Base-by-base conservation (phyloP, 768 basidiomycete species). In the Phaeotremella fagi region DNA sequence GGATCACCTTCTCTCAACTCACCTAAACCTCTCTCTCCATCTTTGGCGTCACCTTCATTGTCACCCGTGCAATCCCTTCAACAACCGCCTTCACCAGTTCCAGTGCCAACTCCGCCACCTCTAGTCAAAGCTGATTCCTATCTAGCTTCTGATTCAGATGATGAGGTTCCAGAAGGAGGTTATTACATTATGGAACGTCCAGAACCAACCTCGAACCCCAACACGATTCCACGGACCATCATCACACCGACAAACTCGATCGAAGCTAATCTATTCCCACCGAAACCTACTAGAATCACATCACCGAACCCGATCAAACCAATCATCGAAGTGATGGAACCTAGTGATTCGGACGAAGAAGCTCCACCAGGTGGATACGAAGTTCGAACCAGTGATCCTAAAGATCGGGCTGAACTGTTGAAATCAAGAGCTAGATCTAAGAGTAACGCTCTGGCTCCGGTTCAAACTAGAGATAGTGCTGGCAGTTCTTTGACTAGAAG, bases 111-210 rank as follows among this genome's bases (percentile, higher is more conserved):
- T 7, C 50, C 59, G 12, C 63, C 70, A 7, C 50, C 60, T 3
- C 45, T 53, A 12, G 55, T 68, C 38, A 64, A 67, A 24, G 72
- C 70, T 3, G 72, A 74, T 46, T 44, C 63, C 1, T 72, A 72
- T 68, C 33, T 69, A 3, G 68, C 71, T 1, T 74, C 72, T n/a
- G 72, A 74, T 37, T 74, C 72, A 11, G 72, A 74, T 45, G 72
- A 74, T 24, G 72, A 74, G 24, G 61, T 62, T 1, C 72, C 72
- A 2, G 60, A 47, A 3, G 70, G 68, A 1, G 72, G 72, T 3
- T 74, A 69, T 50, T 72, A 69, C 52, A 60, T 74, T 18, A 55
- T 70, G 20, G 60, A 68, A 31, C 54, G 49, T 11, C 33, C 54
- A 4, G 25, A 41, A 22, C 47, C 15, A 4, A 31, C 28, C 16